These are phyloP conservation scores for Cyclanthera cordifolia DNA, from an alignment of 306 rosid species.

Conservation along the genomic window DNA sequence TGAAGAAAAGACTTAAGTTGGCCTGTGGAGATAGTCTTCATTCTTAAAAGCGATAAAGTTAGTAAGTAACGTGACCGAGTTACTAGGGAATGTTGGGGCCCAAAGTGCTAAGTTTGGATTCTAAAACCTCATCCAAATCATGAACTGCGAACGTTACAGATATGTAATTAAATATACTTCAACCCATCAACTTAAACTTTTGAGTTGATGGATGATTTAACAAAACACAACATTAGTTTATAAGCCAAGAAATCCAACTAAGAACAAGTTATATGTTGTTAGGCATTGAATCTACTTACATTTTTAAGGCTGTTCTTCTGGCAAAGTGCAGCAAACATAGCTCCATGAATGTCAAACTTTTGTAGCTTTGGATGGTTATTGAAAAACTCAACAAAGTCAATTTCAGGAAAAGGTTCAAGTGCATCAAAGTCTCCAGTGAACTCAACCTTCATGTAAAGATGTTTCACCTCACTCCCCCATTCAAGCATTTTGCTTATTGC, in stretches of 20 bases:
- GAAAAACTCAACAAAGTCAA: conserved; percentile 88
- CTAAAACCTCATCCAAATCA: too few relatives aligned
- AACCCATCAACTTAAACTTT: too few relatives aligned
- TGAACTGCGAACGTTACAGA: too few relatives aligned
- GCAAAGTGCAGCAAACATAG: conserved; percentile 98
- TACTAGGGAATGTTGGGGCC: too few relatives aligned
- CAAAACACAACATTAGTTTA: too few relatives aligned
- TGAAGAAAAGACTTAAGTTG: too few relatives aligned
- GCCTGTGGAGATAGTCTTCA: too few relatives aligned
- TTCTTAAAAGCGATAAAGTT: too few relatives aligned
- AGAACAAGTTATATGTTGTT: neutral
- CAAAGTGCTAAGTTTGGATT: too few relatives aligned
- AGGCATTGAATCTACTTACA: conserved; percentile 27
- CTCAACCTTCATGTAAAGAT: conserved; percentile 90
- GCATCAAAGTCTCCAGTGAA: conserved; percentile 76
- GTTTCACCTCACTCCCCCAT: conserved; percentile 73
- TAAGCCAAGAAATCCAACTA: neutral
- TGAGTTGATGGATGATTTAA: too few relatives aligned
- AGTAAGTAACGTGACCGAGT: too few relatives aligned
- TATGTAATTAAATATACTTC: too few relatives aligned
- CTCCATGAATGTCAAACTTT: conserved; percentile 85
- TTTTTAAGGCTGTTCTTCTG: conserved; percentile 79
- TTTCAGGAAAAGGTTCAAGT: conserved; percentile 87
- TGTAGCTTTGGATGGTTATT: conserved; percentile 64
- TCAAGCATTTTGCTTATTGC: conserved; percentile 78